Conservation (phyloP, 768 basidiomycete genomes). For the Xanthoconium purpureum region DNA sequence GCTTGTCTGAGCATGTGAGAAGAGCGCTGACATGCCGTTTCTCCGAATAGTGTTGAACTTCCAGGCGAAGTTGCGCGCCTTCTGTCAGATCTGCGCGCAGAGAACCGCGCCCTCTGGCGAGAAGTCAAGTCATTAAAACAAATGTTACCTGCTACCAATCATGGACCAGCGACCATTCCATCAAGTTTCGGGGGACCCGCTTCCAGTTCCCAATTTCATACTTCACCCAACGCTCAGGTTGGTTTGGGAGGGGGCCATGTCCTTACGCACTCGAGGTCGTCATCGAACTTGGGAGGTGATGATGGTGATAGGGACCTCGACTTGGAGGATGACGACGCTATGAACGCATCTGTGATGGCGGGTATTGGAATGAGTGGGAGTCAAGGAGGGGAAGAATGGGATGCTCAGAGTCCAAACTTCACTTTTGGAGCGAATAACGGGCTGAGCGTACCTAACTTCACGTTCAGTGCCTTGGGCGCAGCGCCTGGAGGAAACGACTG, state of each 20-base stretch:
- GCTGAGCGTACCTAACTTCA: constrained; percentile 11
- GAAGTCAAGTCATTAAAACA: constrained; percentile 24
- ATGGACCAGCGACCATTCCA: constrained; percentile 1
- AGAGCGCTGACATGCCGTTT: constrained; percentile 1
- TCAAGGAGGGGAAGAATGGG: constrained; percentile 26
- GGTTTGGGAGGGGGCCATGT: constrained; percentile 15
- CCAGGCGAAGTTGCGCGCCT: constrained; percentile 65
- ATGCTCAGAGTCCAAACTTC: constrained; percentile 16
- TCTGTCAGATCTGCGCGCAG: constrained; percentile 66
- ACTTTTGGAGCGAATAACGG: constrained; percentile 10
- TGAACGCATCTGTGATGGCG: constrained; percentile 7
- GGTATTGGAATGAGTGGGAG: constrained; percentile 15
- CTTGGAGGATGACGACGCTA: constrained; percentile 30
- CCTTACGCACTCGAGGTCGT: constrained; percentile 27
- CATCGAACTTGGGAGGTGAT: constrained; percentile 26
- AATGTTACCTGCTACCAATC: not conserved
- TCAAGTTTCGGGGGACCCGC: constrained; percentile 8
- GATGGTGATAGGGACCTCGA: constrained; percentile 26
- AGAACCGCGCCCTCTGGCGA: constrained; percentile 59
- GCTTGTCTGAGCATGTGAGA: not conserved
- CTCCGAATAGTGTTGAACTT: constrained; percentile 65
- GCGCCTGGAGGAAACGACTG: constrained; percentile 20
- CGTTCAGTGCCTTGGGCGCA: constrained; percentile 8
- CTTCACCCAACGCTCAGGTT: constrained; percentile 6
- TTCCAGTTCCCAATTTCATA: constrained; percentile 9